A percentile compares a stretch with the other conserved stretches of the same genome.
Conservation (phyloP, 306 rosid species). For the Pachyrhizus erosus region DNA sequence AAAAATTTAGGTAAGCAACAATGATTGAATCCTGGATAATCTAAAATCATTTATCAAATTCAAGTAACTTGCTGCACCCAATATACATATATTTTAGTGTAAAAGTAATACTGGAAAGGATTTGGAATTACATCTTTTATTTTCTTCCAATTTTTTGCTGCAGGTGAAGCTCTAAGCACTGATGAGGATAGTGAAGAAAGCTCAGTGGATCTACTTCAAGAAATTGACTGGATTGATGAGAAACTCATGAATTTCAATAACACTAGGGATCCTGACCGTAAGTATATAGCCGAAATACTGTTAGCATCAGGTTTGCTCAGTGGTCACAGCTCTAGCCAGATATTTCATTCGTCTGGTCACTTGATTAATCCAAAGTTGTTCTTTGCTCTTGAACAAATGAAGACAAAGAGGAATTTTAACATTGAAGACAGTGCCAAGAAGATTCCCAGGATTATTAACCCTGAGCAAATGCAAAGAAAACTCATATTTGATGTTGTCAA, state of each 20-base stretch:
- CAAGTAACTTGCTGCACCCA: background rate
- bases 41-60: slow-evolving; percentile 4
- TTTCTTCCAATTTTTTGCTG: slow-evolving; percentile 47
- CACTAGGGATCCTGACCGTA: slow-evolving; percentile 65
- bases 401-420: slow-evolving; percentile 35
- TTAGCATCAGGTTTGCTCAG: slow-evolving; percentile 66
- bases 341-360: slow-evolving; percentile 53
- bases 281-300: slow-evolving; percentile 73
- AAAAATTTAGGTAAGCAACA: slow-evolving; percentile 48
- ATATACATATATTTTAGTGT: background rate
- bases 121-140: background rate
- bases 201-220: slow-evolving; percentile 48
- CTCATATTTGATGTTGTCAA: slow-evolving; percentile 75
- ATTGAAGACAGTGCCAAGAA: slow-evolving; percentile 34
- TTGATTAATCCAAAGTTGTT: slow-evolving; percentile 65
- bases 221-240: slow-evolving; percentile 44
- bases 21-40: slow-evolving; percentile 1
- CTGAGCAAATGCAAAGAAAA: slow-evolving; percentile 62
- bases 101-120: background rate
- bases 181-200: slow-evolving; percentile 52
- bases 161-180: slow-evolving; percentile 59
- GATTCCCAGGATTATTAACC: slow-evolving; percentile 14
- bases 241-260: slow-evolving; percentile 46
- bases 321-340: slow-evolving; percentile 53
- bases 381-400: slow-evolving; percentile 68